Base-by-base conservation (phyloP, 768 basidiomycete species). In the Tylopilus vinaceipallidus region DNA sequence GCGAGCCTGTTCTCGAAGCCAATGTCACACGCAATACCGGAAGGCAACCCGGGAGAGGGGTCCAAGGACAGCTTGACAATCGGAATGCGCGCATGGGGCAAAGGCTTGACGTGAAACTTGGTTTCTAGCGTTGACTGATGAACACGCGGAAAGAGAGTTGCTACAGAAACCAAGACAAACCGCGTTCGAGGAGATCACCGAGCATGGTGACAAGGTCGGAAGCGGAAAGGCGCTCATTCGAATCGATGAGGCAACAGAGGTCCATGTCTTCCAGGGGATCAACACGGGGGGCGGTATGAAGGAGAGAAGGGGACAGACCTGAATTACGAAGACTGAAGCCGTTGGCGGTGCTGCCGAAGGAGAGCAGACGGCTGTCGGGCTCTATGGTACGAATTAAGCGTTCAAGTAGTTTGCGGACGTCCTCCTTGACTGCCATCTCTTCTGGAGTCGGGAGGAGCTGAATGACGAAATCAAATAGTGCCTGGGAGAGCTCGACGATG, bases 1-100 rank as follows among this genome's bases (percentile, higher is more conserved):
- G 95, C 95, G 47, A 99, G 77, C 62, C 95, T 81, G 71, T 98
- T 98, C 75, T 97, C 95, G 60, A 98, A 98, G 16, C 95, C 95
- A 56, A 99, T 99, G 68, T 99, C 95, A 66, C 95, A 98, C 7
- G 95, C 90, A 59, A 99, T 95, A 48, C 94, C 95, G 43, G 82
- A 78, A 9, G 87, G 86, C 13, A 92, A 74, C 5, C 85, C 83
- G 11, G 84, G 84, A 3, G 90, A 89, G 16, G 91, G 90, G 65
- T 91, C 86, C 22, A 98, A 80, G 20, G 90, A 92, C 46, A 99
- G 78, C 74, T 99, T 99, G 64, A 99, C 92, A 65, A 99, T 99
- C 29, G 95, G 95, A 76, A 98, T 98, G 61, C 95, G 88, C 11
- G 95, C 95, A 71, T 94, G 89, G 10, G 95, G 95, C 20, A 99